Base-by-base conservation (phyloP, 805 yeast genomes). In the Diddensiella caesifluorescens region DNA sequence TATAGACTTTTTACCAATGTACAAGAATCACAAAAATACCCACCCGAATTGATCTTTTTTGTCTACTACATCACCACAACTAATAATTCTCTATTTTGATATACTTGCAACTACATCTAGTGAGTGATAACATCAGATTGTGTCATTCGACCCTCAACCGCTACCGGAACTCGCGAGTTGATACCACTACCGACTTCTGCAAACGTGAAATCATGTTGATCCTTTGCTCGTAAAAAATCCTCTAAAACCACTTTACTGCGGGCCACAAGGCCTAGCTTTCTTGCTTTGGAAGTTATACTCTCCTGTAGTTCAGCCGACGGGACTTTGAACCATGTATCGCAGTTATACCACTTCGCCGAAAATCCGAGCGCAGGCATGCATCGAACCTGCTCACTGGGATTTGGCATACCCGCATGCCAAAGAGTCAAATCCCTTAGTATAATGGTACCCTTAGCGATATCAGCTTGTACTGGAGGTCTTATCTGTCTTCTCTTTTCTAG, bases 391-490 rank as follows among this genome's bases (percentile, higher is more conserved):
- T 34, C 38, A 37, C 44, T 38, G 5, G 45, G 45, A 28, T 46
- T 49, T 10, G 50, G 50, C 47, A 41, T 42, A 10, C 51, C 53
- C n/a, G 42, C 34, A 26, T 49, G 53, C 53, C 53, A 49, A 22
- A 47, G 31, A 7, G 41, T 27, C 31, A 45, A 23, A 35, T 49
- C 53, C n/a, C 53, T 40, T 4, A 49, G 29, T 5, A 49, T 46
- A 25, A 49, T 45, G 2, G 53, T 45, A 4, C 53, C 53, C 36
- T 32, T 35, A 6, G 37, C 39, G 13, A 47, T 33, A 12, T 41
- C 23, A 3, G 48, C 48, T 43, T 47, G 51, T 16, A 48, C 21
- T 12, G 53, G 51, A 2, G 53, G 51, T 18, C 37, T 20, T 9
- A 23, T 22, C 10, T 41, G 31, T 7, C 47, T 36, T 19, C 43